Evolutionary conservation across 306 rosid species (phyloP).

Genomic region (Vicia villosa): DNA sequence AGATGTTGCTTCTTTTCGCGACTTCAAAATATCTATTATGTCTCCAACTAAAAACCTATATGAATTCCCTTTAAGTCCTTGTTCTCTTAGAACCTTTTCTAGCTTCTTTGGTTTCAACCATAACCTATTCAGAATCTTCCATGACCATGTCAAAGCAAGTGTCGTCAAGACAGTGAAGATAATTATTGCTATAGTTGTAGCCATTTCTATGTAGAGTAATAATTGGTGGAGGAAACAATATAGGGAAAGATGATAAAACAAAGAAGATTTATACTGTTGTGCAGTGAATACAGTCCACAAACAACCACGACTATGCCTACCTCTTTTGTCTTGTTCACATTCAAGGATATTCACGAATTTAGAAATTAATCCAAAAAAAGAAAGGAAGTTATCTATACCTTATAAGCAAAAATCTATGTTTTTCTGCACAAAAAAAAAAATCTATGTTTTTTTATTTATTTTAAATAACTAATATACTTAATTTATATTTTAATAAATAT

Average conservation of each 20-base stretch:
- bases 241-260: background rate
- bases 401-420: no score
- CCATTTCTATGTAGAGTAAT: background rate
- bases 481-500: no score
- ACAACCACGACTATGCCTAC: no score
- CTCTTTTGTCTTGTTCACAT: no score
- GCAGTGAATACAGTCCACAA: no score
- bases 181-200: background rate
- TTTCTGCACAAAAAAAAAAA: no score
- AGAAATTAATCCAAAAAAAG: no score
- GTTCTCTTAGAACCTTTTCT: conserved; percentile 46
- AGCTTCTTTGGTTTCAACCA: conserved; percentile 62
- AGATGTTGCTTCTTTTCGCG: conserved; percentile 36
- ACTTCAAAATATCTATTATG: background rate
- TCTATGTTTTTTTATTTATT: no score
- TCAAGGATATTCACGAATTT: no score
- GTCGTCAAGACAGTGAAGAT: background rate
- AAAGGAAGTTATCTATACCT: no score
- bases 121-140: conserved; percentile 47
- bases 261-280: background rate
- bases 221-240: background rate
- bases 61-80: conserved; percentile 50
- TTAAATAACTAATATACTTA: no score
- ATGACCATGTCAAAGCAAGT: conserved; percentile 15
- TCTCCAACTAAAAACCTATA: conserved; percentile 42